Percentiles rank a stretch among this genome's conserved stretches.
These are phyloP conservation scores for Debaryomycetaceae sp. DNA, from an alignment of 1,139 yeast genomes.

Conservation along the genomic window DNA sequence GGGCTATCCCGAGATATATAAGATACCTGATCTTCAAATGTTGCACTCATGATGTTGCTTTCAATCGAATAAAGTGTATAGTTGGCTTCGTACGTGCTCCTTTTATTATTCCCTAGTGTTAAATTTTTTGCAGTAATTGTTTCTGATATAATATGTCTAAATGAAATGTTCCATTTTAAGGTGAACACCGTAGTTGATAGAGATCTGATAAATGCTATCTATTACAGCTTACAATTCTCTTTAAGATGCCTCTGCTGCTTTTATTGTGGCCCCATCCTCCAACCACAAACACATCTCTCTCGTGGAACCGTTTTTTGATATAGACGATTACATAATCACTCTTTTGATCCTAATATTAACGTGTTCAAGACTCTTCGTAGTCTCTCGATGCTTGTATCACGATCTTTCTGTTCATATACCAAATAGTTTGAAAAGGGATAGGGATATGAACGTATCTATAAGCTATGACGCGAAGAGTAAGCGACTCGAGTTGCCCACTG, in stretches of 20 bases:
- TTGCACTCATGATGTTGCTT: constrained; percentile 1
- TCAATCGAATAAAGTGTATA: background rate
- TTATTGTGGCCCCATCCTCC: background rate
- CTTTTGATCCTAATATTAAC: background rate
- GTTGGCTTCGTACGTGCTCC: background rate
- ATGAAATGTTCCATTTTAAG: background rate
- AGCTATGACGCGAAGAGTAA: constrained; percentile 29
- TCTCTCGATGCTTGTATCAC: no score
- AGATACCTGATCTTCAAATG: constrained; percentile 9
- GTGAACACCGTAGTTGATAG: background rate
- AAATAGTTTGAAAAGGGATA: no score
- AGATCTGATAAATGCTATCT: no score
- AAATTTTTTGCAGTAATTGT: background rate
- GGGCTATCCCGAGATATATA: constrained; percentile 2
- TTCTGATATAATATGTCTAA: background rate
- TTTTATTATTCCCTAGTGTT: background rate
- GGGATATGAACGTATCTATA: constrained; percentile 18
- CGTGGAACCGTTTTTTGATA: background rate
- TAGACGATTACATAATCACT: constrained; percentile 1
- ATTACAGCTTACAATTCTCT: no score
- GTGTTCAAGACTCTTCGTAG: background rate
- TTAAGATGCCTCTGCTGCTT: no score
- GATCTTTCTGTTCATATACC: no score
- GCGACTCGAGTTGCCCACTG: constrained; percentile 23
- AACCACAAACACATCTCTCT: background rate